Evolutionary conservation across 2,329 filamentous ascomycete genomes (phyloP).

Genomic region (Beauveria scarabaeidicola): DNA sequence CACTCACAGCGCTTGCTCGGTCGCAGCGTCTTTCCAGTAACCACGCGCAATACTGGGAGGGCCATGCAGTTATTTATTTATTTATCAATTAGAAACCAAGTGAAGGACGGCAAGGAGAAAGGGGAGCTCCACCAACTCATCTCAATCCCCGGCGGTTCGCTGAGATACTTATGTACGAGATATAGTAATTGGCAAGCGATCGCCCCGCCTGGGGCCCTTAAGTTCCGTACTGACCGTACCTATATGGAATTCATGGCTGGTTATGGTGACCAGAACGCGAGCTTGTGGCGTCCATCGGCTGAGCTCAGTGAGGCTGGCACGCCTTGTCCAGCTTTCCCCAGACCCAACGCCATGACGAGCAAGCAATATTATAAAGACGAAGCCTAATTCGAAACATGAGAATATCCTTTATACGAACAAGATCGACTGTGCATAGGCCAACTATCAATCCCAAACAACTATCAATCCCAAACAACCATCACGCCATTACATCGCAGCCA

Average conservation of each 20-base stretch:
- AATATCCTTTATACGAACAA: background rate
- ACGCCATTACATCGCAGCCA: background rate
- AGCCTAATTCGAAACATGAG: background rate
- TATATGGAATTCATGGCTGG: too few species aligned
- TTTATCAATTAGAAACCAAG: background rate
- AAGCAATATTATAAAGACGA: background rate
- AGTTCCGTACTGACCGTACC: slow-evolving; percentile 7
- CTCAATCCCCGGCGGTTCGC: too few species aligned
- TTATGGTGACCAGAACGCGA: background rate
- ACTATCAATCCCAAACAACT: background rate
- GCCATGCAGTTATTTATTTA: background rate
- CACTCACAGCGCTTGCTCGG: too few species aligned
- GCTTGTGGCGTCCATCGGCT: slow-evolving; percentile 1
- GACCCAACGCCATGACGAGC: background rate
- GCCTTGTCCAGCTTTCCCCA: background rate
- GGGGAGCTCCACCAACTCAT: too few species aligned
- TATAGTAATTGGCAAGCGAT: too few species aligned
- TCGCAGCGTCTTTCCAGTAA: too few species aligned
- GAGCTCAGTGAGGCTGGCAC: background rate
- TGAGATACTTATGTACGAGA: too few species aligned
- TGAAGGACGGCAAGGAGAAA: too few species aligned
- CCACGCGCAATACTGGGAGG: background rate
- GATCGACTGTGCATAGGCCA: too few species aligned
- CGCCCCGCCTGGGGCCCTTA: too few species aligned
- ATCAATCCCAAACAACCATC: background rate